Base-by-base conservation (phyloP, 2,329 filamentous ascomycete genomes). In the Arthrobotrys megalospora region DNA sequence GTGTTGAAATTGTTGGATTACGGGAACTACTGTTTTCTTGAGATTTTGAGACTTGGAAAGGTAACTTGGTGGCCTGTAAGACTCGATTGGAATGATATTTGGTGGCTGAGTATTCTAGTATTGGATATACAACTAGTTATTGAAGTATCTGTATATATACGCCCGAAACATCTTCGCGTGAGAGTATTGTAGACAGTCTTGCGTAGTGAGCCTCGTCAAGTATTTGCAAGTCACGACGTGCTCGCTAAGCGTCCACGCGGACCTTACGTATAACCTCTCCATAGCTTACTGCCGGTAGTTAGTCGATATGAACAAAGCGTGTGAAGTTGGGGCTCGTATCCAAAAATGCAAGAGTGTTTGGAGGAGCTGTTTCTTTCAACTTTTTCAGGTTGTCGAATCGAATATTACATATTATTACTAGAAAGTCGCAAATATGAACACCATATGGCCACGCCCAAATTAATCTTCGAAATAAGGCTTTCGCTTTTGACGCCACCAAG, bases 1-100 rank as follows among this genome's bases (percentile, higher is more conserved):
- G 69, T 65, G 69, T 72, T 72, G 68, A 16, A 14, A 55, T 19
- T 65, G 69, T 72, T 66, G 69, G 36, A 65, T 58, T 65, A 32
- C 38, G 32, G 32, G n/a, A 47, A 19, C 41, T 28, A 28, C 24
- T 28, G n/a, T n/a, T 28, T 28, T 28, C 24, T 5, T 28, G 24
- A 28, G 24, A n/a, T 28, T 5, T 6, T 19, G 43, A 47, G 24
- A 16, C 8, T 16, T 45, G 41, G 12, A n/a, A 19, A 19, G 4
- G 43, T 47, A 28, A 5, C 24, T 28, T 28, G 41, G n/a, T 45
- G 41, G 14, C 41, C 12, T 5, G 24, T 5, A 5, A 28, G 24
- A 28, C 24, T 28, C 24, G 5, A 5, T 28, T 5, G 5, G 2
- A 28, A 2, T 2, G 24, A 5, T 28, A 2, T 28, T 2, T 28